Percentiles rank a stretch among this genome's conserved stretches.
Evolutionary conservation across 257 asterid genomes (phyloP).

Genomic region (Linaria vulgaris): DNA sequence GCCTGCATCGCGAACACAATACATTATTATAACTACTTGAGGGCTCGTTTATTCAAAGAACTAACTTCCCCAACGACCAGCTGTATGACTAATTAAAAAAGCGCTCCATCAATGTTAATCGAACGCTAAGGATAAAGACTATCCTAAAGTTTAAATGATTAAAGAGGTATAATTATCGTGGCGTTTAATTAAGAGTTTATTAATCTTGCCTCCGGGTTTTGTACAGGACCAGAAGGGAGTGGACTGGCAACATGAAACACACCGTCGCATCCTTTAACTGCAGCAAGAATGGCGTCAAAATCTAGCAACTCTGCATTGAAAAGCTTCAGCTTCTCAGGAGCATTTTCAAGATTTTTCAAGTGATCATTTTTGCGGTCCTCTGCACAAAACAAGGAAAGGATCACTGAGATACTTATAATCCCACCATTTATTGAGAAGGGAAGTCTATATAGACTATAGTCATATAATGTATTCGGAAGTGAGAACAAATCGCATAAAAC

Average conservation of each 20-base stretch:
- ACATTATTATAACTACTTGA: too few species aligned
- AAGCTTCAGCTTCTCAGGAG: constrained; percentile 53
- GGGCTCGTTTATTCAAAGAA: too few species aligned
- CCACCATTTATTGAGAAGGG: too few species aligned
- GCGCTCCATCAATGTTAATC: too few species aligned
- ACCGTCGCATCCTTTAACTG: constrained; percentile 67
- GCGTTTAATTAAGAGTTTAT: not conserved
- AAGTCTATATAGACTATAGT: too few species aligned
- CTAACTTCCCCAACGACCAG: too few species aligned
- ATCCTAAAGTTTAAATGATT: too few species aligned
- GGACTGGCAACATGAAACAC: constrained; percentile 87
- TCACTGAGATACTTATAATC: too few species aligned
- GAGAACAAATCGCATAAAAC: too few species aligned
- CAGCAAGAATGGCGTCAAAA: constrained; percentile 55
- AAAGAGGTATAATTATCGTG: not conserved
- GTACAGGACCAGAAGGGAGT: constrained; percentile 55
- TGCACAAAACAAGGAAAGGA: constrained; percentile 19
- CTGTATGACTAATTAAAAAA: too few species aligned
- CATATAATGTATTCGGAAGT: too few species aligned
- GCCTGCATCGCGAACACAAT: constrained; percentile 49
- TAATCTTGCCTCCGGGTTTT: constrained; percentile 64
- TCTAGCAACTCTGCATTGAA: constrained; percentile 74
- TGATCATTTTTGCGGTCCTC: constrained; percentile 57
- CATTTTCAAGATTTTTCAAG: constrained; percentile 52
- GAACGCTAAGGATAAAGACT: too few species aligned